Evolutionary conservation across 148 eudicot species (phyloP), one percentile per base, ranked within the genome.

Genomic region (Arbutus unedo): DNA sequence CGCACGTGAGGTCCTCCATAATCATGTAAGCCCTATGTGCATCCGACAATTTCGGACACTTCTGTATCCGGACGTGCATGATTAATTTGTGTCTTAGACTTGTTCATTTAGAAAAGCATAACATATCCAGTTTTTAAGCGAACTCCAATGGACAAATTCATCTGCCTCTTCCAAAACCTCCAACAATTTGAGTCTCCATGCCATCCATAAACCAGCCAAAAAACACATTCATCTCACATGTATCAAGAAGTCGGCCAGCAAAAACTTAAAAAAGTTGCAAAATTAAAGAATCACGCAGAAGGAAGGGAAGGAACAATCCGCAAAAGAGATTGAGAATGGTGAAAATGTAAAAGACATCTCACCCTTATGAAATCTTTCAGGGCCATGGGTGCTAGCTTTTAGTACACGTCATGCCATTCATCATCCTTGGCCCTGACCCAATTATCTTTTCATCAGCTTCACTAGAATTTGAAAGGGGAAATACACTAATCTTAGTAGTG

Each of bases 311-410:
- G 62, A 18, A 19, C 62, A 50, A 50, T 50, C 53, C 7, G 10
- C 53, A 50, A 0, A 50, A 50, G n/a, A 50, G 53, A 7, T 50
- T 50, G 60, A 16, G 18, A 57, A 56, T 18, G n/a, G 3, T 5
- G 2, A 56, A 56, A 56, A 57, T 18, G 6, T 5, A 8, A 4
- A 6, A 57, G 21, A 57, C 19, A 16, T 57, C 62, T 16, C 8
- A 31, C 43, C 16, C 73, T 13, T 68, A 8, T 68, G 5, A 38
- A 68, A 25, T 25, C 43, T 68, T 68, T 68, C 73, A 68, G 73
- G 73, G 73, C 73, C 73, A 68, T 11, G 73, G 73, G 73, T 25
- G 13, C 73, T 19, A 68, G 73, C 73, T 68, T 25, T 38, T 38
- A 0, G 73, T 68, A 4, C 73, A 68, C 73, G 31, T 68, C 73